Evolutionary conservation across 345 rosid species (phyloP).

Genomic region (Passiflora organensis): DNA sequence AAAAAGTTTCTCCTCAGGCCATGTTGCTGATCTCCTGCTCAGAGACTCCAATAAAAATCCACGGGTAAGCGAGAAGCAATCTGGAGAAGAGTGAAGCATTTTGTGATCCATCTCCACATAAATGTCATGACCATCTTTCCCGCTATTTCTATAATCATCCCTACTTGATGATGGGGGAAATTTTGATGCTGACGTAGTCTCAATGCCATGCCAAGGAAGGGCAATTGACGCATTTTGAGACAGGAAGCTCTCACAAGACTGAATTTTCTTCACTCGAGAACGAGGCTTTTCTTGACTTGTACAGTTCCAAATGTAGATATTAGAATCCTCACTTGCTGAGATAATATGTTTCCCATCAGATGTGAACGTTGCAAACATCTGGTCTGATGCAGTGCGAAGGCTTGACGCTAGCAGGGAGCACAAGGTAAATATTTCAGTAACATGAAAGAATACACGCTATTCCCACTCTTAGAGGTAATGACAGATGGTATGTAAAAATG

Average conservation of each 20-base stretch:
- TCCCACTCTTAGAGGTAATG: too few species aligned
- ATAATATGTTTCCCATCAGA: constrained; percentile 68
- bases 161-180: constrained; percentile 17
- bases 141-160: constrained; percentile 7
- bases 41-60: constrained; percentile 41
- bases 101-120: constrained; percentile 33
- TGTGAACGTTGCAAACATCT: constrained; percentile 57
- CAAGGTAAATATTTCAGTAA: neutral
- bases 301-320: constrained; percentile 63
- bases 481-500: too few species aligned
- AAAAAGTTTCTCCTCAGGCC: constrained; percentile 79
- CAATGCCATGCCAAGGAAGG: constrained; percentile 64
- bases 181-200: constrained; percentile 12
- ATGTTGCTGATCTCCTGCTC: constrained; percentile 53
- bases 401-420: constrained; percentile 38
- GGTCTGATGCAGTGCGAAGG: constrained; percentile 43
- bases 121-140: constrained; percentile 5
- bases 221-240: constrained; percentile 61
- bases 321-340: constrained; percentile 63
- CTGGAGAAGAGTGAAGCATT: constrained; percentile 30
- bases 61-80: constrained; percentile 46
- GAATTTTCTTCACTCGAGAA: constrained; percentile 34
- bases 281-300: constrained; percentile 31
- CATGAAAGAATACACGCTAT: too few species aligned
- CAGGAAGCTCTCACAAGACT: constrained; percentile 54